phyloP scores from a whole-genome alignment of 2,329 filamentous ascomycete genomes.

The Cladophialophora chaetospira region DNA sequence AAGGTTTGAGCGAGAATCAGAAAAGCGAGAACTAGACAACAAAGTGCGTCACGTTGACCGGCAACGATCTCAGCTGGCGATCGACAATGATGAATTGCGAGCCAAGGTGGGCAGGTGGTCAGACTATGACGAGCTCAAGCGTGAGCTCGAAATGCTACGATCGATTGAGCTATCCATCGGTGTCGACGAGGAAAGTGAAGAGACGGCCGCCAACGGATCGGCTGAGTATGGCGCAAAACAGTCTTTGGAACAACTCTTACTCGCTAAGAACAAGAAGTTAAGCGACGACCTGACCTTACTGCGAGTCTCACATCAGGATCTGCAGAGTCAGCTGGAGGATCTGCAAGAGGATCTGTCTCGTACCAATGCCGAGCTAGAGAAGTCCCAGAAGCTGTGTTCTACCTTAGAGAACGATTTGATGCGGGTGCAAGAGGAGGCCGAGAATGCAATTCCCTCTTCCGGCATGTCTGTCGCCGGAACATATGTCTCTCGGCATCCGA shows the following conservation, averaged over 20 bases:
- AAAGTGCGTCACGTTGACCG: slow-evolving; percentile 78
- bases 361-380: slow-evolving; percentile 83
- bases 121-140: slow-evolving; percentile 95
- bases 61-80: slow-evolving; percentile 70
- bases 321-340: slow-evolving; percentile 75
- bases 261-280: slow-evolving; percentile 95
- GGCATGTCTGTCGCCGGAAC: slow-evolving; percentile 92
- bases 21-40: slow-evolving; percentile 73
- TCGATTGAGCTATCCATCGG: slow-evolving; percentile 96
- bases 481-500: slow-evolving; percentile 77
- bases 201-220: slow-evolving; percentile 50
- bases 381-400: slow-evolving; percentile 77
- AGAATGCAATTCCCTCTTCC: slow-evolving; percentile 77
- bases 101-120: slow-evolving; percentile 83
- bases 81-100: slow-evolving; percentile 78
- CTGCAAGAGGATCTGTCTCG: slow-evolving; percentile 81
- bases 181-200: slow-evolving; percentile 66
- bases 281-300: slow-evolving; percentile 90
- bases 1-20: slow-evolving; percentile 78
- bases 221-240: slow-evolving; percentile 67
- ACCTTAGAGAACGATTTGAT: slow-evolving; percentile 91
- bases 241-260: slow-evolving; percentile 83
- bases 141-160: slow-evolving; percentile 87
- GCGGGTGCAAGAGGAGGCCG: slow-evolving; percentile 79
- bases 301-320: slow-evolving; percentile 88